phyloP scores from a whole-genome alignment of 2,329 filamentous ascomycete genomes.

The Dissoconium aciculare region DNA sequence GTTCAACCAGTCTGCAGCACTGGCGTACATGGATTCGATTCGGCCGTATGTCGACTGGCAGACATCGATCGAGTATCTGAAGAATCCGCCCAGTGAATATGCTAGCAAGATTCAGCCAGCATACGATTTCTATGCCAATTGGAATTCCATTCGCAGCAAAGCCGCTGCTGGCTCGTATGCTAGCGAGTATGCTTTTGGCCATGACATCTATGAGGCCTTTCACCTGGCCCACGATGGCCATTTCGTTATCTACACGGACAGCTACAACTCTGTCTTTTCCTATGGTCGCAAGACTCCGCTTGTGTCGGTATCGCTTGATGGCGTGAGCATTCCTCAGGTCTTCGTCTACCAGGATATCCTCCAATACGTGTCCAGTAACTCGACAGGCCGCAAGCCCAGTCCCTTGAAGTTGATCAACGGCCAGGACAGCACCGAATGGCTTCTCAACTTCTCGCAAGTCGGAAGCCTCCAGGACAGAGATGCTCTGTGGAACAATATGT shows the following conservation, averaged over 20 bases:
- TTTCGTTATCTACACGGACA: slow-evolving; percentile 41
- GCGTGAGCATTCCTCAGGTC: slow-evolving; percentile 42
- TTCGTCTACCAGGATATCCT: slow-evolving; percentile 39
- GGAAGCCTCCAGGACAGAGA: slow-evolving; percentile 42
- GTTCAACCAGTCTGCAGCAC: slow-evolving; percentile 28
- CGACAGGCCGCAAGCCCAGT: slow-evolving; percentile 29
- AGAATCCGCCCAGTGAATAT: slow-evolving; percentile 33
- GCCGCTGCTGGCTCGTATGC: slow-evolving; percentile 24
- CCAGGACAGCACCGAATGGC: slow-evolving; percentile 35
- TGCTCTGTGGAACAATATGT: slow-evolving; percentile 40
- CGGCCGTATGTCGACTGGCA: slow-evolving; percentile 34
- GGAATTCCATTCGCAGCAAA: slow-evolving; percentile 27
- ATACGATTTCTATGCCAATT: slow-evolving; percentile 28
- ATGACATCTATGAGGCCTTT: slow-evolving; percentile 39
- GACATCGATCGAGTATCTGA: slow-evolving; percentile 30
- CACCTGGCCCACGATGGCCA: slow-evolving; percentile 50
- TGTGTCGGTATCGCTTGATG: slow-evolving; percentile 47
- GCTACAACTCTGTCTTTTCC: slow-evolving; percentile 37
- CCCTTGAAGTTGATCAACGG: slow-evolving; percentile 43
- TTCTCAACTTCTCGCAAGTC: slow-evolving; percentile 34
- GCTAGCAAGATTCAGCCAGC: slow-evolving; percentile 30
- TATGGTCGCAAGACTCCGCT: slow-evolving; percentile 36
- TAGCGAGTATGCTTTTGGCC: slow-evolving; percentile 33
- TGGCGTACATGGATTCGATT: slow-evolving; percentile 29
- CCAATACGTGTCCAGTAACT: slow-evolving; percentile 26